Evolutionary conservation across 306 rosid species (phyloP).

Genomic region (Acacia acuminata): DNA sequence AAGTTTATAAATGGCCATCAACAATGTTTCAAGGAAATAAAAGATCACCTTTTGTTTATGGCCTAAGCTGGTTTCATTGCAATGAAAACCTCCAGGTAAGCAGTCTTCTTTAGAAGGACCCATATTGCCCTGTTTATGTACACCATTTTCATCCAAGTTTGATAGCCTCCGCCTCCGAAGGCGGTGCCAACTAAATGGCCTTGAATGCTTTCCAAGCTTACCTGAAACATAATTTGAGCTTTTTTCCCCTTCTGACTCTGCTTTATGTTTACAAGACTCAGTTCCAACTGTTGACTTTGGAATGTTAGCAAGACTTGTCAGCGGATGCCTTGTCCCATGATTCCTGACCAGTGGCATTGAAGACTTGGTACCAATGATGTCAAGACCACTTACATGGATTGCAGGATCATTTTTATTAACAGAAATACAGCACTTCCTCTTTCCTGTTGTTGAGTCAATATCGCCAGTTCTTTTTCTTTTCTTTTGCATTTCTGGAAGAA

Average conservation of each 20-base stretch:
- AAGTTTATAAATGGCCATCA: constrained; percentile 6
- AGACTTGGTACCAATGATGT: constrained; percentile 16
- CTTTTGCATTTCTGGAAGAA: constrained; percentile 44
- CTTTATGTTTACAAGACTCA: constrained; percentile 8
- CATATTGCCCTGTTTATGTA: constrained; percentile 20
- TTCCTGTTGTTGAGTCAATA: constrained; percentile 31
- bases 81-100: constrained; percentile 35
- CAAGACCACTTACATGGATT: constrained; percentile 33
- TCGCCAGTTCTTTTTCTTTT: constrained; percentile 53
- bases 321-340: constrained; percentile 26
- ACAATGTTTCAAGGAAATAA: constrained; percentile 26
- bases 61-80: constrained; percentile 28
- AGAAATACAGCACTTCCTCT: constrained; percentile 41
- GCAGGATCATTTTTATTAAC: constrained; percentile 23
- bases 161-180: constrained; percentile 48
- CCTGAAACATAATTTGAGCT: constrained; percentile 31
- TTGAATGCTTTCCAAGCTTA: constrained; percentile 53
- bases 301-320: constrained; percentile 34
- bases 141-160: constrained; percentile 33
- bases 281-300: constrained; percentile 24
- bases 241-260: constrained; percentile 35
- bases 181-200: constrained; percentile 82
- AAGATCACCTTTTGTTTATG: constrained; percentile 48
- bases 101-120: constrained; percentile 25
- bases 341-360: constrained; percentile 30